Evolutionary conservation across 495 filamentous ascomycete species (phyloP).

Genomic region (Astrocystis sublimbata): DNA sequence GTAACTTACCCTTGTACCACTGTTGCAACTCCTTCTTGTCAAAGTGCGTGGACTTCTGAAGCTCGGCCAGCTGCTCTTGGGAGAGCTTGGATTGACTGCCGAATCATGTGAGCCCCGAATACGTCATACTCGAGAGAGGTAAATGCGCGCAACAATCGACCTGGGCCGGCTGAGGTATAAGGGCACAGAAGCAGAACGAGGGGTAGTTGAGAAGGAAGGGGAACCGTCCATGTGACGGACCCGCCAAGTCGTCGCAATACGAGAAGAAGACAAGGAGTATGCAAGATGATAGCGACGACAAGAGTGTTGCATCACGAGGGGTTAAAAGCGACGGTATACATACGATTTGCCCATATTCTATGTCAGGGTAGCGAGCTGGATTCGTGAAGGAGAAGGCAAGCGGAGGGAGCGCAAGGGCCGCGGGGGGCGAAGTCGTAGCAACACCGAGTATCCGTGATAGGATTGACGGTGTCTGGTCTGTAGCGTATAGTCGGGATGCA

Average conservation of each 20-base stretch:
- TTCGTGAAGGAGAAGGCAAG: neutral
- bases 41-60: constrained; percentile 95
- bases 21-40: constrained; percentile 99
- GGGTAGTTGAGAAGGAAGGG: neutral
- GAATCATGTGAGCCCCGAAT: constrained; percentile 1
- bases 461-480: neutral
- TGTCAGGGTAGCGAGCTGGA: constrained; percentile 10
- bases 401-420: neutral
- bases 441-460: neutral
- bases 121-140: neutral
- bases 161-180: neutral
- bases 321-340: constrained; percentile 27
- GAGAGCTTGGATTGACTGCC: constrained; percentile 89
- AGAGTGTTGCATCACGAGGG: constrained; percentile 2
- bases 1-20: constrained; percentile 94
- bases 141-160: neutral
- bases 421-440: neutral
- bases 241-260: neutral
- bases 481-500: neutral
- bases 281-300: constrained; percentile 11
- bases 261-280: neutral
- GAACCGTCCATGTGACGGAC: neutral
- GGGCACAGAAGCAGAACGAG: neutral
- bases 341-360: constrained; percentile 50
- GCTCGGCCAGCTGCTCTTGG: constrained; percentile 87